Evolutionary conservation across 2,329 filamentous ascomycete genomes (phyloP).

Genomic region (Acrocalymma vagum): DNA sequence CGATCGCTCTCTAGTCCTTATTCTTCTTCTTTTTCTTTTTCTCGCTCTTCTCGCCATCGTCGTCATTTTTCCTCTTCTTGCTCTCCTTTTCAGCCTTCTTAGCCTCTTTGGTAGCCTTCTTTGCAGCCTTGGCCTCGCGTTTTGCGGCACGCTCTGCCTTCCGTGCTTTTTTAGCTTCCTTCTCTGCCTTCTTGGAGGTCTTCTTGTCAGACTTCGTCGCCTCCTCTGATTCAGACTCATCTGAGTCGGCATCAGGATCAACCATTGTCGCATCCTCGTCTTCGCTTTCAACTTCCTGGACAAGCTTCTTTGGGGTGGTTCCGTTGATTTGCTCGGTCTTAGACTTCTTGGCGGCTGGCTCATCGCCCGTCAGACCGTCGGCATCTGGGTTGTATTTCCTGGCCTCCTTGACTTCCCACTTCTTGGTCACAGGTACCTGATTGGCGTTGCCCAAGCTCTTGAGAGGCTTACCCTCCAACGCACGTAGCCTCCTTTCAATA

Average conservation of each 20-base stretch:
- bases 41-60: constrained; percentile 65
- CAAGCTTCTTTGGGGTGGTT: constrained; percentile 51
- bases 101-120: constrained; percentile 60
- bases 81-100: constrained; percentile 64
- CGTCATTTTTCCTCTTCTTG: constrained; percentile 59
- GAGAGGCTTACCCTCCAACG: constrained; percentile 89
- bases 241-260: constrained; percentile 46
- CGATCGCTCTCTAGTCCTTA: constrained; percentile 43
- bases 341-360: constrained; percentile 66
- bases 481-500: constrained; percentile 78
- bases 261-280: constrained; percentile 52
- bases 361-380: constrained; percentile 79
- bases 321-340: constrained; percentile 54
- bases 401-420: constrained; percentile 91
- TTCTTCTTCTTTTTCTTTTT: constrained; percentile 73
- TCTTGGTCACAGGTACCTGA: constrained; percentile 58
- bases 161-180: constrained; percentile 55
- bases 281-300: constrained; percentile 59
- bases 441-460: constrained; percentile 75
- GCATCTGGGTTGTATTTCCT: constrained; percentile 95
- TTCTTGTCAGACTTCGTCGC: constrained; percentile 44
- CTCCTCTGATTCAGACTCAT: constrained; percentile 44
- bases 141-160: constrained; percentile 49
- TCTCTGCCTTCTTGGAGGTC: constrained; percentile 50
- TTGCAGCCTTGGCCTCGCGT: constrained; percentile 57